Base-by-base conservation (phyloP, 768 basidiomycete species). In the Lactarius sanguifluus region DNA sequence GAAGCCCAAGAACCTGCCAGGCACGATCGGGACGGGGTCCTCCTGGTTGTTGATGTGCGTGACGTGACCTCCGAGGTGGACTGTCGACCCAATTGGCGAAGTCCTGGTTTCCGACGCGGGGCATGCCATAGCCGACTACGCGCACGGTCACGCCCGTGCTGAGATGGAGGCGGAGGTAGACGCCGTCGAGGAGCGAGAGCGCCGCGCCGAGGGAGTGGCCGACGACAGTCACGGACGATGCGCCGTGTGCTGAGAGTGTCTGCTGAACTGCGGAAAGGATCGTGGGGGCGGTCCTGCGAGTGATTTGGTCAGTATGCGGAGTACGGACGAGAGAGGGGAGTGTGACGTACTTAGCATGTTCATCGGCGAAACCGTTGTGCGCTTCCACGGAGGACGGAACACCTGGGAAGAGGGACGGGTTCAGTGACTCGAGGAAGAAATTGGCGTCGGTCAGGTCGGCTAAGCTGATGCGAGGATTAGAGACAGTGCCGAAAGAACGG, bases 1-100 rank as follows among this genome's bases (percentile, higher is more conserved):
- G 70, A 76, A 86, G 2, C 81, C 82, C 18, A 83, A 74, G 70
- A 78, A 75, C 36, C 69, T 71, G 9, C 79, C 79, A 32, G 72
- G 69, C 16, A 72, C 64, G 61, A 72, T 80, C 2, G 81, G 81
- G n/a, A 82, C 69, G 0, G 75, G 73, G 64, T 82, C 81, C 63
- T 79, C 64, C 64, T 73, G 56, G 75, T 88, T 87, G 72, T 83
- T 86, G 73, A 88, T 80, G 65, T 83, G 86, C 4, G 80, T 85
- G 54, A 86, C 70, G 15, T 89, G 88, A 13, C 87, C 86, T 66
- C 81, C 79, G 77, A 81, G 61, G 57, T 36, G 43, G 79, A n/a
- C 57, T 38, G 52, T 68, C 67, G 32, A 69, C 58, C 28, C 59
- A 67, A 50, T 58, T n/a, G 4, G 61, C 68, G 16, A 62, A 69